These are phyloP conservation scores for Neocatenulostroma microsporum DNA, from an alignment of 2,329 filamentous ascomycete species.

Conservation along the genomic window DNA sequence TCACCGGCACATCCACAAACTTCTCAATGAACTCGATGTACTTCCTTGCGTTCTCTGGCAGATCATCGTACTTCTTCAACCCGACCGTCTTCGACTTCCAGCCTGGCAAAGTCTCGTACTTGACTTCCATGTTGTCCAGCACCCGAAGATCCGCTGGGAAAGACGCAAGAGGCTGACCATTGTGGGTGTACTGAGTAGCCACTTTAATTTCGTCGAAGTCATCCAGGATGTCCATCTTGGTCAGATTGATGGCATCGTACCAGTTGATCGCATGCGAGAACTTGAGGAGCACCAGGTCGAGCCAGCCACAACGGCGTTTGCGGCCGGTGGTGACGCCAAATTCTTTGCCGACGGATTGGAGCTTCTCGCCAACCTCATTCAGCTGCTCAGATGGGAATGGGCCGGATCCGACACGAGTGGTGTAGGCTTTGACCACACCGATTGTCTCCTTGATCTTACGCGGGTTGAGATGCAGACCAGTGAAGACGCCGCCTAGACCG, in stretches of 20 bases:
- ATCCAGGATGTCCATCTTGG: constrained; percentile 64
- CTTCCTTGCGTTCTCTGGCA: constrained; percentile 56
- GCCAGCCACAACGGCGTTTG: constrained; percentile 55
- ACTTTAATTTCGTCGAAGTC: constrained; percentile 67
- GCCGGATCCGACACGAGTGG: constrained; percentile 50
- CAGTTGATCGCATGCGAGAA: constrained; percentile 59
- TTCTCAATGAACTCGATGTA: constrained; percentile 63
- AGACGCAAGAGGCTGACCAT: constrained; percentile 49
- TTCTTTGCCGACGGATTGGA: constrained; percentile 50
- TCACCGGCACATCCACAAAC: constrained; percentile 55
- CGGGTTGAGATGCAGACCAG: constrained; percentile 54
- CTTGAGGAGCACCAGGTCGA: constrained; percentile 62
- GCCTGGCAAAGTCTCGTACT: constrained; percentile 61
- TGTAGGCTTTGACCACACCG: constrained; percentile 62
- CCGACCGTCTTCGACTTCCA: constrained; percentile 60
- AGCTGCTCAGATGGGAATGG: constrained; percentile 62
- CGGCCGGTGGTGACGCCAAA: constrained; percentile 53
- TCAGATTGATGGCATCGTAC: constrained; percentile 58
- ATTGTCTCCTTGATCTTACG: constrained; percentile 54
- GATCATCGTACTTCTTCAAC: constrained; percentile 52
- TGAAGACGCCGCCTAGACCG: constrained; percentile 54
- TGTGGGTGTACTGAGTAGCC: constrained; percentile 60
- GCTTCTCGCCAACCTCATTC: constrained; percentile 49
- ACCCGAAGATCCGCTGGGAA: constrained; percentile 58
- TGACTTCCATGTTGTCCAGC: constrained; percentile 54